Evolutionary conservation across 1,284 basidiomycete genomes (phyloP), one percentile per base, ranked within the genome.

Genomic region (Blastosporella zonata): DNA sequence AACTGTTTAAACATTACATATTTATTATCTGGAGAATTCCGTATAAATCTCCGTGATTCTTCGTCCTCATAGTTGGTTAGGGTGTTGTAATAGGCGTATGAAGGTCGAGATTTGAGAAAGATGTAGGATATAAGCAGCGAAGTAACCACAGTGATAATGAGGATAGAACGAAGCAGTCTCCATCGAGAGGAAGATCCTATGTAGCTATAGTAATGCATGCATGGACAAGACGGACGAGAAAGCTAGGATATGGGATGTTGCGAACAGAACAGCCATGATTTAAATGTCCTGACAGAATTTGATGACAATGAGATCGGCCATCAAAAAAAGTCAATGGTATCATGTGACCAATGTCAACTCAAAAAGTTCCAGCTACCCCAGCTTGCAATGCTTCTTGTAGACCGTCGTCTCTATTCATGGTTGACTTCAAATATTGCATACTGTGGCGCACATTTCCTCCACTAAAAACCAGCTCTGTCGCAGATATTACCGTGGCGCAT

Each of bases 1-100:
- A 73, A 60, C 49, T 74, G 73, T 48, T 63, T 67, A 52, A 73
- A 73, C 40, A 67, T 55, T 1, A 74, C 72, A 59, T 67, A 74
- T 58, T 65, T 70, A 23, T 59, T 59, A n/a, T 60, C 53, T 27
- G 52, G 52, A 18, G 63, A 51, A 34, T 62, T 63, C 33, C 61
- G 53, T 17, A 65, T 58, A 18, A 62, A 41, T 22, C 56, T 55
- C 12, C 56, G 53, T 4, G 68, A 69, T 15, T 59, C 43, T 28
- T 57, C 36, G 1, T 59, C 23, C 47, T 71, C 69, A 20, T 55
- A 45, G 4, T 53, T 45, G 44, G 59, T 54, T 13, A 71, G 55
- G 23, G 49, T 36, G n/a, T 55, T 47, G 57, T 72, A 71, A 7
- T 68, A 56, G 18, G 53, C 53, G 50, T 65, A 66, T 5, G 69